Evolutionary conservation across 1,139 yeast genomes (phyloP).

Genomic region (Suhomyces chickasaworum): DNA sequence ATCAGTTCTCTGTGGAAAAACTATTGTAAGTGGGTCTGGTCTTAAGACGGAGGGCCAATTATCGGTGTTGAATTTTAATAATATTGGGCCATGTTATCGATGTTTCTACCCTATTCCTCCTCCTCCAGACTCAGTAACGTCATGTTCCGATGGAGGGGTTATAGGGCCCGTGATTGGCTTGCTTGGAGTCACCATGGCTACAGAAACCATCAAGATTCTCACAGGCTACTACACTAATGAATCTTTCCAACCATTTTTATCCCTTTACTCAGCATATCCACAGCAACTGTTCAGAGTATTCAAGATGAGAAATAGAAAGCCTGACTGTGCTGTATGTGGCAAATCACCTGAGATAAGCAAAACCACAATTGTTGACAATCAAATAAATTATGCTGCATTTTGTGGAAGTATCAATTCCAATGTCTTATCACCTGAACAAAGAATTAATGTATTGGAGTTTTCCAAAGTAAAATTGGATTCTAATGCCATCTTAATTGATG

Average conservation of each 20-base stretch:
- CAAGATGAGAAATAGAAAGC: slow-evolving; percentile 74
- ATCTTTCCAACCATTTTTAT: slow-evolving; percentile 66
- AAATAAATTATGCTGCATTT: slow-evolving; percentile 65
- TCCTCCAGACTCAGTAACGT: slow-evolving; percentile 74
- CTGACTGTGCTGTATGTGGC: slow-evolving; percentile 68
- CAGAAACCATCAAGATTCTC: slow-evolving; percentile 78
- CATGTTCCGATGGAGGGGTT: slow-evolving; percentile 95
- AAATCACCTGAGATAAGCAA: slow-evolving; percentile 49
- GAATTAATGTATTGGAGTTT: slow-evolving; percentile 47
- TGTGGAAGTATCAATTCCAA: slow-evolving; percentile 66
- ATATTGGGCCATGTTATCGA: slow-evolving; percentile 86
- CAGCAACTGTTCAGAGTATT: slow-evolving; percentile 70
- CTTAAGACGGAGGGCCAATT: slow-evolving; percentile 90
- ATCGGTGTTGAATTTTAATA: slow-evolving; percentile 67
- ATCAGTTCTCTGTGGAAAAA: slow-evolving; percentile 65
- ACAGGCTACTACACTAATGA: slow-evolving; percentile 55
- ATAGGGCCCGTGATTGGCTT: slow-evolving; percentile 94
- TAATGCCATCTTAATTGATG: slow-evolving; percentile 54
- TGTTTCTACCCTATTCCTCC: slow-evolving; percentile 94
- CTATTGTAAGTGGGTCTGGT: slow-evolving; percentile 92
- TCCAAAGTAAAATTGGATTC: slow-evolving; percentile 15
- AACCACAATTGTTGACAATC: slow-evolving; percentile 46
- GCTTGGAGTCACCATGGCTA: slow-evolving; percentile 86
- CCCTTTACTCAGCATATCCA: slow-evolving; percentile 74
- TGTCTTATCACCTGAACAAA: slow-evolving; percentile 39